phyloP scores from a whole-genome alignment of 768 basidiomycete genomes.

The Pleurotus eryngii region DNA sequence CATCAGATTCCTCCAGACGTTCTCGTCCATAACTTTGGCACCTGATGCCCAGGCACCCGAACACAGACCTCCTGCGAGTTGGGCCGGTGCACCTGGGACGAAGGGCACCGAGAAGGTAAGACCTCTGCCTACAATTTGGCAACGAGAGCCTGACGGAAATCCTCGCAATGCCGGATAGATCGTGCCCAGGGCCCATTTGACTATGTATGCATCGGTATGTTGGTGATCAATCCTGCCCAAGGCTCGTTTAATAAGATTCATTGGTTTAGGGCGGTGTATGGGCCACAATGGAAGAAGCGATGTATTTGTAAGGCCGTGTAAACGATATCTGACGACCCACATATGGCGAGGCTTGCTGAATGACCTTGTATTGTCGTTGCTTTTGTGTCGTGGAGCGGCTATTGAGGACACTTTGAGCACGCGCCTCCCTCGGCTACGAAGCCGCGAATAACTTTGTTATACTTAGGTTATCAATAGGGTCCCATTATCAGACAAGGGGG shows the following conservation, averaged over 20 bases:
- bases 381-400: too few species aligned
- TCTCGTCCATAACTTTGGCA: slow-evolving; percentile 40
- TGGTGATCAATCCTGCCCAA: neutral
- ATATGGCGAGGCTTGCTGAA: too few species aligned
- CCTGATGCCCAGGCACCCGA: slow-evolving; percentile 38
- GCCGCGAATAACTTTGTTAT: too few species aligned
- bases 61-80: slow-evolving; percentile 38
- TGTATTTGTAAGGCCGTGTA: neutral
- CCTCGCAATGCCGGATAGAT: slow-evolving; percentile 5
- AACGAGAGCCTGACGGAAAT: slow-evolving; percentile 42
- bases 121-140: slow-evolving; percentile 23
- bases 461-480: too few species aligned
- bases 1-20: slow-evolving; percentile 47
- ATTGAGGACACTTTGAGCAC: too few species aligned
- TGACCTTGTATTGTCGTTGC: too few species aligned
- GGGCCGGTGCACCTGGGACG: slow-evolving; percentile 28
- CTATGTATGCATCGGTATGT: slow-evolving; percentile 46
- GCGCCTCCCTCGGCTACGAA: too few species aligned
- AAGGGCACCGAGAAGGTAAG: slow-evolving; percentile 37
- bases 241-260: neutral
- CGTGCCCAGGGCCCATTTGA: slow-evolving; percentile 44
- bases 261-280: neutral
- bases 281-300: slow-evolving; percentile 7
- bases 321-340: neutral
- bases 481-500: too few species aligned